These are phyloP conservation scores for Aspergillus eucalypticola DNA, from an alignment of 2,329 filamentous ascomycete species.

Conservation along the genomic window DNA sequence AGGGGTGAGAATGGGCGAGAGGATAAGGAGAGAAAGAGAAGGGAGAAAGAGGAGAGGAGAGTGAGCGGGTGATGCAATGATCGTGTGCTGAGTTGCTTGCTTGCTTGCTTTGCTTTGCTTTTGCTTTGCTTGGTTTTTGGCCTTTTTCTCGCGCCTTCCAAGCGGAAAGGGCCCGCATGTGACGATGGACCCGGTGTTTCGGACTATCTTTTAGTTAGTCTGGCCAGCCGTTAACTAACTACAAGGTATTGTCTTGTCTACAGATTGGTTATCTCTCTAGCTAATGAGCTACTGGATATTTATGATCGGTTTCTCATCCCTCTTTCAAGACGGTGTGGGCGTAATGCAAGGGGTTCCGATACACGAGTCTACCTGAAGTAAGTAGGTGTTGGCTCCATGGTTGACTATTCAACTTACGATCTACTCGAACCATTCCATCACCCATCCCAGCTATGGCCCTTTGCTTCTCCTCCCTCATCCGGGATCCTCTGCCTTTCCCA, in stretches of 20 bases:
- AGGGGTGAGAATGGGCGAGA: conserved; percentile 13
- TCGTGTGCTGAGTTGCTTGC: conserved; percentile 2
- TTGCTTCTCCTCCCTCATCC: background rate
- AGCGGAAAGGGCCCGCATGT: background rate
- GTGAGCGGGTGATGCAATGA: conserved; percentile 20
- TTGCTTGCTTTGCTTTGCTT: conserved; percentile 1
- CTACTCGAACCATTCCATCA: too few species aligned
- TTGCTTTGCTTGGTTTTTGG: too few species aligned
- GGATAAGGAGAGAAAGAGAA: conserved; percentile 5
- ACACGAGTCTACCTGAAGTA: background rate
- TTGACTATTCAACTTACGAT: background rate
- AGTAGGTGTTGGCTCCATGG: background rate
- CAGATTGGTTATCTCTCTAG: background rate
- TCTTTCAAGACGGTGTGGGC: conserved; percentile 1
- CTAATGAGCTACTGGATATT: background rate
- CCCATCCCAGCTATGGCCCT: background rate
- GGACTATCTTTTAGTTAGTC: conserved; percentile 4
- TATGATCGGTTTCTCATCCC: background rate
- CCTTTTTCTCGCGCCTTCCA: background rate
- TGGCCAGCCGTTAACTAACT: too few species aligned
- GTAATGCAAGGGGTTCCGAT: background rate
- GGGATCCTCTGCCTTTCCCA: background rate
- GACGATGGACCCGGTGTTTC: conserved; percentile 3
- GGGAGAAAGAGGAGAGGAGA: background rate
- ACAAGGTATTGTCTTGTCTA: background rate